Conservation (phyloP, 495 filamentous ascomycete genomes). For the Thermothielavioides terrestris region DNA sequence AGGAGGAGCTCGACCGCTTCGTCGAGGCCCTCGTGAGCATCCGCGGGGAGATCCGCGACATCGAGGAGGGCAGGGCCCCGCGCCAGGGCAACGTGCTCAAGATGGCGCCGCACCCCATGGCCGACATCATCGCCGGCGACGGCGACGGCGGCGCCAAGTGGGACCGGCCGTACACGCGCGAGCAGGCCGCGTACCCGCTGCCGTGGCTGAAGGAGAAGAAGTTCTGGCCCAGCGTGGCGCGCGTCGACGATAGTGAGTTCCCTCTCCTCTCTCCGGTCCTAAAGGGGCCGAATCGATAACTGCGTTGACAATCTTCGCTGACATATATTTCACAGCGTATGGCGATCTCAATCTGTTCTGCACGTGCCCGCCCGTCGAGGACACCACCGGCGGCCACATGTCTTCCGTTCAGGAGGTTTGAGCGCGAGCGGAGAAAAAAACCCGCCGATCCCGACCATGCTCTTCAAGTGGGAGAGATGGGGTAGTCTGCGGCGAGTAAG, state of each 20-base stretch:
- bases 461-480: not conserved
- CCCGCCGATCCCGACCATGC: not conserved
- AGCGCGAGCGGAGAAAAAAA: not conserved
- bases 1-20: slow-evolving; percentile 92
- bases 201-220: slow-evolving; percentile 89
- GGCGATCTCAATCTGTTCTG: slow-evolving; percentile 93
- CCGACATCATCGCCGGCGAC: slow-evolving; percentile 61
- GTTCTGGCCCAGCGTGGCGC: slow-evolving; percentile 89
- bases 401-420: slow-evolving; percentile 16
- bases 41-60: slow-evolving; percentile 71
- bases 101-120: slow-evolving; percentile 81
- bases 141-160: slow-evolving; percentile 48
- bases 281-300: not conserved
- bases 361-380: slow-evolving; percentile 81
- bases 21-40: slow-evolving; percentile 88
- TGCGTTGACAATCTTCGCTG: too few species aligned
- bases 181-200: slow-evolving; percentile 83
- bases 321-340: slow-evolving; percentile 49
- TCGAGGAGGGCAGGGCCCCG: slow-evolving; percentile 74
- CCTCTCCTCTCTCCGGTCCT: too few species aligned
- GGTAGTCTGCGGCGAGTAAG: too few species aligned
- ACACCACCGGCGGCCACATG: slow-evolving; percentile 41
- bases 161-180: slow-evolving; percentile 69
- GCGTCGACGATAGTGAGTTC: slow-evolving; percentile 79
- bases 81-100: slow-evolving; percentile 84